These are phyloP conservation scores for Zanthoxylum bungeanum DNA, from an alignment of 345 rosid genomes.

Conservation along the genomic window DNA sequence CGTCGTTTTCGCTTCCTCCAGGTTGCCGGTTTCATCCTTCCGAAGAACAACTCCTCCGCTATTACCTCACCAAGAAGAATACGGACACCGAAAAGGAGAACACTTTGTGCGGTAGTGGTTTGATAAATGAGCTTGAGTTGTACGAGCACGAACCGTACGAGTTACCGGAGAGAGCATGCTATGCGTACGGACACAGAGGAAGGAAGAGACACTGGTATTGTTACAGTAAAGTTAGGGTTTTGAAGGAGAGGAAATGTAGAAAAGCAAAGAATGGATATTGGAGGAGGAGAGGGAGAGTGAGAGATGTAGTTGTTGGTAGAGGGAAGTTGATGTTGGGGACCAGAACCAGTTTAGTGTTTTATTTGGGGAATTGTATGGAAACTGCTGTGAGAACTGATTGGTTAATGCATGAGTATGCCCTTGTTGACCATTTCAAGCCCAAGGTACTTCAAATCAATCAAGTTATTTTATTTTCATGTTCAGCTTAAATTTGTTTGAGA, in stretches of 20 bases:
- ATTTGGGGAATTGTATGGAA: constrained; percentile 26
- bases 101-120: constrained; percentile 16
- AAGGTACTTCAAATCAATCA: constrained; percentile 30
- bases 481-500: background rate
- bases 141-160: constrained; percentile 35
- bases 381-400: constrained; percentile 38
- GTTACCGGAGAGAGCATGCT: constrained; percentile 37
- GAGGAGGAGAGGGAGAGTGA: constrained; percentile 33
- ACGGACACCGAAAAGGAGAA: background rate
- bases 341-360: constrained; percentile 36
- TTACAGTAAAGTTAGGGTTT: constrained; percentile 25
- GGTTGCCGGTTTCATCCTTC: constrained; percentile 54
- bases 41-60: constrained; percentile 34
- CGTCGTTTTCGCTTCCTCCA: constrained; percentile 26
- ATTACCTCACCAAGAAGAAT: constrained; percentile 44
- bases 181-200: constrained; percentile 27
- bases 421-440: constrained; percentile 23
- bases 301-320: constrained; percentile 24
- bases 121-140: constrained; percentile 46
- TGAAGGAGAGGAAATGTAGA: constrained; percentile 23
- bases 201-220: constrained; percentile 52
- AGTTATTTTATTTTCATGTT: background rate
- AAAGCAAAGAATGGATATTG: constrained; percentile 43
- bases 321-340: constrained; percentile 34
- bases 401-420: constrained; percentile 49